phyloP scores from a whole-genome alignment of 345 rosid genomes.

The Reutealis trisperma region DNA sequence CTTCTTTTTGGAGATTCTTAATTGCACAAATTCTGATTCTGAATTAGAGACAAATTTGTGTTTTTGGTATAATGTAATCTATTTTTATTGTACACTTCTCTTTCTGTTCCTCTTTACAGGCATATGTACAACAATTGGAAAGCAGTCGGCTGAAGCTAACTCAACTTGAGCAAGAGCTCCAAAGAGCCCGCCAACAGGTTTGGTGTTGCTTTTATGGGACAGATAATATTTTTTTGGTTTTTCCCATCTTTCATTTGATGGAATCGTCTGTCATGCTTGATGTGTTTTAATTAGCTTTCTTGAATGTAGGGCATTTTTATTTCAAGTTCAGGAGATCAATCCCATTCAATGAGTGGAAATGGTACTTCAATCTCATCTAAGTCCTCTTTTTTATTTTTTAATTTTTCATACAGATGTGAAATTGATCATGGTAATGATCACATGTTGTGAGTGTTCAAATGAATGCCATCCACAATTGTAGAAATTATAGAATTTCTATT shows the following conservation, averaged over 20 bases:
- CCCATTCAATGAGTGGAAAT: conserved; percentile 88
- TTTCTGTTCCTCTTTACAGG: conserved; percentile 41
- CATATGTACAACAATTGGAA: conserved; percentile 94
- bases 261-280: background rate
- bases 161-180: conserved; percentile 91
- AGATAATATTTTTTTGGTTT: background rate
- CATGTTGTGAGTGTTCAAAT: background rate
- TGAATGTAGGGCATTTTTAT: conserved; percentile 65
- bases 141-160: conserved; percentile 87
- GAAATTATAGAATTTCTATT: background rate
- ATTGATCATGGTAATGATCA: background rate
- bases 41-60: background rate
- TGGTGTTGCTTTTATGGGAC: conserved; percentile 9
- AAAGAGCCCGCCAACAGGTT: conserved; percentile 97
- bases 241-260: conserved; percentile 8
- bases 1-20: too few species aligned
- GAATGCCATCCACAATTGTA: background rate
- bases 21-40: background rate
- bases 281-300: background rate
- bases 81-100: background rate
- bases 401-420: background rate
- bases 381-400: background rate
- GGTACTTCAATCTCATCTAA: conserved; percentile 40
- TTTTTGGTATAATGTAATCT: background rate
- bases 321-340: conserved; percentile 86